Evolutionary conservation across 305 asterid genomes (phyloP), one percentile per base, ranked within the genome.

Genomic region (Fraxinus albicans): DNA sequence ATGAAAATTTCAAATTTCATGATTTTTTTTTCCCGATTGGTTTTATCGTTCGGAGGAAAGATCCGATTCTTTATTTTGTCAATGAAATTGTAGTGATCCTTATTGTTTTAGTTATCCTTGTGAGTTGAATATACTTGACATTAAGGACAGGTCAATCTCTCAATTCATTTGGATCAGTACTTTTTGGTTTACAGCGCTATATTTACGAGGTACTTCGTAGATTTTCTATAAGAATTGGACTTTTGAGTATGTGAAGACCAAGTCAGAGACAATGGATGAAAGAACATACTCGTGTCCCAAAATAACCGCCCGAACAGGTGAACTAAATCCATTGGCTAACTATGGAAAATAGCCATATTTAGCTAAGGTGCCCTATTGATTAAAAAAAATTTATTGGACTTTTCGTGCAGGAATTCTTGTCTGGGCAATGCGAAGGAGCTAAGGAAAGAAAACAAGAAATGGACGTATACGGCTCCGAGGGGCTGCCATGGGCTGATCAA

Each of bases 211-310:
- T 72, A 9, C 33, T 36, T 65, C 21, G 17, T 79, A 7, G 19
- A 60, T 82, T 75, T 2, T 76, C 81, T 76, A 34, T 21, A 34
- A 25, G 31, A 13, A 60, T 75, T 77, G 81, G 82, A 76, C 76
- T 74, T 21, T 65, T 9, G 33, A 65, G 17, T 3, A 7, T 69
- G 73, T 13, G 21, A 69, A 29, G 63, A 70, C 40, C 23, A 70
- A 33, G 42, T 70, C 76, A 15, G 6, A 70, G 42, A 70, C 42
- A 6, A 70, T 33, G 38, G 42, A 70, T 33, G 76, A 31, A 70
- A 70, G 76, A 33, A 53, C 65, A 53, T 53, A 53, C 25, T 17
- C 9, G 9, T 69, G 40, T 70, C 76, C 44, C 76, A 70, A 15
- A 29, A 70, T 5, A 70, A 29, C 40, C 12, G 21, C 40, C n/a